Conservation (phyloP, 2,329 filamentous ascomycete genomes). For the Huntiella savannae region DNA sequence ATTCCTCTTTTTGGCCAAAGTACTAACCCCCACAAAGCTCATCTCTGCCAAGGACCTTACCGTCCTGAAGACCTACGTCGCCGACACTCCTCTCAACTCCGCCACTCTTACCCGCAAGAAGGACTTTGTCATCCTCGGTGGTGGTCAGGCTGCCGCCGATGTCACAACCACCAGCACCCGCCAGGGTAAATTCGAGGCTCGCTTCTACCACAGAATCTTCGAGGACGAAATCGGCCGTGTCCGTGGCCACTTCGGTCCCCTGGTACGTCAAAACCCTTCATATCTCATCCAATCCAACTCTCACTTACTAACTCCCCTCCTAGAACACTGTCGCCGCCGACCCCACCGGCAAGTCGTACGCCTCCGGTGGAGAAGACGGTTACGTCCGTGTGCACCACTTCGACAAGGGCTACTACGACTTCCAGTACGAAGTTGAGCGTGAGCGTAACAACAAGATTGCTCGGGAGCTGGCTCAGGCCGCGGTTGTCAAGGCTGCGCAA, state of each 20-base stretch:
- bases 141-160: slow-evolving; percentile 97
- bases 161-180: slow-evolving; percentile 85
- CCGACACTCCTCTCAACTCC: slow-evolving; percentile 93
- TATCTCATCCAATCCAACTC: too few relatives aligned
- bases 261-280: slow-evolving; percentile 25
- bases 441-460: slow-evolving; percentile 36
- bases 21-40: slow-evolving; percentile 30
- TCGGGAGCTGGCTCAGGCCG: neutral
- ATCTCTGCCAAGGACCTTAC: slow-evolving; percentile 71
- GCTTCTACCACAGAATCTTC: slow-evolving; percentile 99
- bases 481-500: neutral
- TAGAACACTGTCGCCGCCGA: slow-evolving; percentile 85
- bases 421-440: slow-evolving; percentile 95
- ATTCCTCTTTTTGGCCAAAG: neutral
- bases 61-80: slow-evolving; percentile 76
- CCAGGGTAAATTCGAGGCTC: slow-evolving; percentile 97
- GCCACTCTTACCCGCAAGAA: slow-evolving; percentile 88
- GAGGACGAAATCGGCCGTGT: slow-evolving; percentile 97
- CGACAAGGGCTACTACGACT: slow-evolving; percentile 97
- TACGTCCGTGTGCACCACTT: slow-evolving; percentile 98
- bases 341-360: slow-evolving; percentile 80
- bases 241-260: slow-evolving; percentile 84
- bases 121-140: slow-evolving; percentile 92
- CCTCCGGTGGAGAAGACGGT: slow-evolving; percentile 90
- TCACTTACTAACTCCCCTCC: too few relatives aligned